phyloP scores from a whole-genome alignment of 2,329 filamentous ascomycete species.

The Xylaria sp. region DNA sequence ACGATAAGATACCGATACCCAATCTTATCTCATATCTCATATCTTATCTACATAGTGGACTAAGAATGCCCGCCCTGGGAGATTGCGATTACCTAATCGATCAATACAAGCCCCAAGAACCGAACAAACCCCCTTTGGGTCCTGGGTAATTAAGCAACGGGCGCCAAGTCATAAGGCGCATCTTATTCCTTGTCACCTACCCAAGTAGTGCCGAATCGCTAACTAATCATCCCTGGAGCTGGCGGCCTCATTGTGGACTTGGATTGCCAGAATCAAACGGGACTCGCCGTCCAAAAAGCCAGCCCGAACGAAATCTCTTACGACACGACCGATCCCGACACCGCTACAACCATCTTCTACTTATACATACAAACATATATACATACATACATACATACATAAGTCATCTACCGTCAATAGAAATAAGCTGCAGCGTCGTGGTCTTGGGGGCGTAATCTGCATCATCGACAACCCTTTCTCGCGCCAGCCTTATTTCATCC shows the following conservation, averaged over 20 bases:
- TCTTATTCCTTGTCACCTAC: conserved; percentile 26
- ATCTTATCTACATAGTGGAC: no score
- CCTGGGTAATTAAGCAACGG: conserved; percentile 15
- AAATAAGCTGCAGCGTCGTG: background rate
- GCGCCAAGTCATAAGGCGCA: conserved; percentile 38
- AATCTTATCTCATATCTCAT: background rate
- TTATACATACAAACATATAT: conserved; percentile 5
- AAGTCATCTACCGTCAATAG: background rate
- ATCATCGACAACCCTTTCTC: conserved; percentile 28
- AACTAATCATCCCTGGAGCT: conserved; percentile 28
- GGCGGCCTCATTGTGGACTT: conserved; percentile 34
- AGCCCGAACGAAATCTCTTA: background rate
- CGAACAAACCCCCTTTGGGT: background rate
- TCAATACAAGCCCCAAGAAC: background rate
- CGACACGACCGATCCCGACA: conserved; percentile 6
- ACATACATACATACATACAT: background rate
- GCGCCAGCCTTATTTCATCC: conserved; percentile 6
- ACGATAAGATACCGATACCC: background rate
- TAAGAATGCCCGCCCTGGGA: background rate
- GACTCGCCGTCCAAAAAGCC: background rate
- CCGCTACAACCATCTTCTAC: background rate
- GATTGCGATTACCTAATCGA: conserved; percentile 10
- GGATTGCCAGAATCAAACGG: conserved; percentile 7
- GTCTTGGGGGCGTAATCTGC: conserved; percentile 6
- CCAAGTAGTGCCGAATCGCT: conserved; percentile 22